Evolutionary conservation across 1,284 basidiomycete species (phyloP).

Genomic region (Meripilus lineatus): DNA sequence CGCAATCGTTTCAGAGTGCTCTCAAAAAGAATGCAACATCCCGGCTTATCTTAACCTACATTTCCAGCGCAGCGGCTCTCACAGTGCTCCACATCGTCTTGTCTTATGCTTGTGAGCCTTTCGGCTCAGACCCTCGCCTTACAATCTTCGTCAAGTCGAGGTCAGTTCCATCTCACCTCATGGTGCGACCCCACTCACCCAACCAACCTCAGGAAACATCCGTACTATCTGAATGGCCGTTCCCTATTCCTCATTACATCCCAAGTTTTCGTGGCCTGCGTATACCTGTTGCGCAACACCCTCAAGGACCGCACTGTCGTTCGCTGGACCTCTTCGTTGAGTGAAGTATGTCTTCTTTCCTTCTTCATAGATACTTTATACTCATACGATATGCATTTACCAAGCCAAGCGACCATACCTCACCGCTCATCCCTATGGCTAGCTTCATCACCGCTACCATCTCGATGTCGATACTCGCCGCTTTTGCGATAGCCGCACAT

Average conservation of each 20-base stretch:
- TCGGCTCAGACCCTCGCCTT: slow-evolving; percentile 35
- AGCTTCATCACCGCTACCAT: slow-evolving; percentile 32
- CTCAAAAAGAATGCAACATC: slow-evolving; percentile 42
- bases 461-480: slow-evolving; percentile 36
- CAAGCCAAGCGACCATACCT: background rate
- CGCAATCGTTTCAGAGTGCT: slow-evolving; percentile 39
- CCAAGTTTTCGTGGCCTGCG: slow-evolving; percentile 41
- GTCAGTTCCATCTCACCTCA: slow-evolving; percentile 26
- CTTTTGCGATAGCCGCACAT: slow-evolving; percentile 34
- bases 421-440: slow-evolving; percentile 20
- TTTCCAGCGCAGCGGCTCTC: slow-evolving; percentile 38
- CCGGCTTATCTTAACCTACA: slow-evolving; percentile 38
- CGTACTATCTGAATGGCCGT: slow-evolving; percentile 63
- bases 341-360: slow-evolving; percentile 4
- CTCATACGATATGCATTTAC: background rate
- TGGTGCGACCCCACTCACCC: background rate
- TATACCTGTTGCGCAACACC: slow-evolving; percentile 48
- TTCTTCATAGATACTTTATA: background rate
- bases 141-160: slow-evolving; percentile 60
- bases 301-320: slow-evolving; percentile 56
- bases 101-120: slow-evolving; percentile 28
- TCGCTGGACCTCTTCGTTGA: slow-evolving; percentile 33
- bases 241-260: slow-evolving; percentile 52
- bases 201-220: slow-evolving; percentile 54
- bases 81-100: slow-evolving; percentile 37